Evolutionary conservation across 2,329 filamentous ascomycete species (phyloP), one percentile per base, ranked within the genome.

Genomic region (Waltergamsia citrina): DNA sequence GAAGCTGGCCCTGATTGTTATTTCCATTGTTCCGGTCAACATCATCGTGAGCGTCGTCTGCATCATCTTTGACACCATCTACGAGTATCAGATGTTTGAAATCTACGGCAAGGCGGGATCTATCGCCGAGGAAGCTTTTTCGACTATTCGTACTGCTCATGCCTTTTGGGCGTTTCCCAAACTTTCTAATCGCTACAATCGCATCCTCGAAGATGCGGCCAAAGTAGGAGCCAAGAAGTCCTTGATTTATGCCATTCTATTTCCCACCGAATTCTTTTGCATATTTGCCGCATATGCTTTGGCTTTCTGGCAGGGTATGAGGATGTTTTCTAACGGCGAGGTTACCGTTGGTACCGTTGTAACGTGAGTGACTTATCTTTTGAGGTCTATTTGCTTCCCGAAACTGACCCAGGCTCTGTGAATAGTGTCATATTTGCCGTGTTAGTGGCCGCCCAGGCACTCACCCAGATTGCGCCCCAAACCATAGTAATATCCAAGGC

Each of bases 301-400:
- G 4, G 63, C 65, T 0, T 71, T 71, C 37, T 71, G 67, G 66
- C 62, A 70, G 38, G 68, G 67, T 0, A 57, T 69, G 39, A 49
- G 53, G 28, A 65, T 71, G 58, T 63, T 60, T 28, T 43, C 55
- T 4, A 46, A 45, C 1, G 65, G 64, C 2, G 64, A 70, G 41
- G 63, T 70, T 17, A 29, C 44, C 0, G 51, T 62, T 0, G 67
- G 67, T 3, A 59, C 57, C 2, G 59, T 71, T 8, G 59, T 70
- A 19, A 68, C 63, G 57, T 64, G 40, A 50, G 55, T 53, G 5
- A 6, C 28, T 27, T 27, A 7, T 30, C 14, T 7, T 17, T 11
- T 30, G 28, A 7, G 6, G 19, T 8, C 7, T 25, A 16, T 26
- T 2, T 14, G 16, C 12, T 32, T 7, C 14, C 9, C 16, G 20